Conservation (phyloP, 352 stramenopile species). For the Pythium pectinolyticum region DNA sequence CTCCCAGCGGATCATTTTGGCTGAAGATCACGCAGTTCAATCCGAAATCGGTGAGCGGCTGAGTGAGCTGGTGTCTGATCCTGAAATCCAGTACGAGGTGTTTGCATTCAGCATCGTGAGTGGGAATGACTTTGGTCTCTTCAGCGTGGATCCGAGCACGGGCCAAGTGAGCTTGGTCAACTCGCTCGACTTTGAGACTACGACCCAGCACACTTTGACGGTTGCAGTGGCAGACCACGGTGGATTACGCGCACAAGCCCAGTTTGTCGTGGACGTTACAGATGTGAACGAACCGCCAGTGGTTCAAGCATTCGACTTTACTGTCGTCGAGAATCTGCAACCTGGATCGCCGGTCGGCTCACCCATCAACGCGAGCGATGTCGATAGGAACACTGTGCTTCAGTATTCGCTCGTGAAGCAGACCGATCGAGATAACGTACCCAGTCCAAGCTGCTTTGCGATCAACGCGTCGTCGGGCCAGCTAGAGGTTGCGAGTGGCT, state of each 20-base stretch:
- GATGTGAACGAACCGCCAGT: conserved; percentile 31
- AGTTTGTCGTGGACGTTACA: conserved; percentile 18
- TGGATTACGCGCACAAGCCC: conserved; percentile 14
- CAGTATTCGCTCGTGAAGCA: conserved; percentile 10
- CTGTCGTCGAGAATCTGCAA: conserved; percentile 22
- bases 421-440: conserved; percentile 6
- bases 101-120: conserved; percentile 24
- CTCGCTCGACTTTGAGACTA: conserved; percentile 21
- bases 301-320: conserved; percentile 24
- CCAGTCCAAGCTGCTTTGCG: conserved; percentile 13
- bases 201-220: conserved; percentile 15
- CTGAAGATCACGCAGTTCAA: conserved; percentile 18
- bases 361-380: conserved; percentile 25
- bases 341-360: conserved; percentile 14
- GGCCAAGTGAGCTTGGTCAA: conserved; percentile 14
- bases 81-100: conserved; percentile 16
- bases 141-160: conserved; percentile 14
- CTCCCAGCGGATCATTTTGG: conserved; percentile 20
- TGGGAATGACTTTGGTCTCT: conserved; percentile 15
- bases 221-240: conserved; percentile 39
- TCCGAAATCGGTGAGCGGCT: conserved; percentile 4
- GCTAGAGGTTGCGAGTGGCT: conserved; percentile 20
- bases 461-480: conserved; percentile 27
- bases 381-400: conserved; percentile 18
- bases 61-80: conserved; percentile 12